phyloP scores from a whole-genome alignment of 305 asterid genomes.

The Nicotiana rustica region DNA sequence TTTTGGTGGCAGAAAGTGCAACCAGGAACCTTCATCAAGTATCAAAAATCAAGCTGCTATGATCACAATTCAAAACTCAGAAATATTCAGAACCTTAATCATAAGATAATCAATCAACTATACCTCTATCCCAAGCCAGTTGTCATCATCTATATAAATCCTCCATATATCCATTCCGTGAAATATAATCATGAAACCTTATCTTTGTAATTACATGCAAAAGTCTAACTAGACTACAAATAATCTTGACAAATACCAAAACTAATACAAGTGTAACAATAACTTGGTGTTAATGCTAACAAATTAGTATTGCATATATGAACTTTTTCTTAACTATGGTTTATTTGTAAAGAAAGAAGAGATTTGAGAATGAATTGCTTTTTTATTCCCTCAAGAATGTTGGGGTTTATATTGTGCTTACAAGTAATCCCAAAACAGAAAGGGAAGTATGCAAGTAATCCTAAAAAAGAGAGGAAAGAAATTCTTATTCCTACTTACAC shows the following conservation, averaged over 20 bases:
- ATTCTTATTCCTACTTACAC: background rate
- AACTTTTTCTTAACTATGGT: background rate
- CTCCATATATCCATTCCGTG: background rate
- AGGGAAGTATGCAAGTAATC: background rate
- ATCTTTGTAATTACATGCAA: background rate
- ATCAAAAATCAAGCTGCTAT: background rate
- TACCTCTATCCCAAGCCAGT: background rate
- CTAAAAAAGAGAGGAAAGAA: background rate
- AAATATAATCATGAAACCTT: background rate
- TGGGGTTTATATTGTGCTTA: background rate
- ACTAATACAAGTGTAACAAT: background rate
- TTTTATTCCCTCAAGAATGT: background rate
- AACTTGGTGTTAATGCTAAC: background rate
- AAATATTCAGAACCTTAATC: background rate
- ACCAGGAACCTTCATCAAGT: background rate
- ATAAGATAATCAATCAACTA: background rate
- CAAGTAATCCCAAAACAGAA: background rate
- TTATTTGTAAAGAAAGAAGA: background rate
- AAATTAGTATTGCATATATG: background rate
- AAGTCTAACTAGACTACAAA: background rate
- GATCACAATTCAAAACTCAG: background rate
- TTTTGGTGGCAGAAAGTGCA: slow-evolving; percentile 10
- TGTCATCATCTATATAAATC: background rate
- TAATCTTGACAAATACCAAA: background rate
- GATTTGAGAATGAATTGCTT: background rate